A percentile compares a stretch with the other conserved stretches of the same genome.
These are phyloP conservation scores for Ascochyta rabiei DNA, from an alignment of 2,329 filamentous ascomycete genomes.

Conservation along the genomic window DNA sequence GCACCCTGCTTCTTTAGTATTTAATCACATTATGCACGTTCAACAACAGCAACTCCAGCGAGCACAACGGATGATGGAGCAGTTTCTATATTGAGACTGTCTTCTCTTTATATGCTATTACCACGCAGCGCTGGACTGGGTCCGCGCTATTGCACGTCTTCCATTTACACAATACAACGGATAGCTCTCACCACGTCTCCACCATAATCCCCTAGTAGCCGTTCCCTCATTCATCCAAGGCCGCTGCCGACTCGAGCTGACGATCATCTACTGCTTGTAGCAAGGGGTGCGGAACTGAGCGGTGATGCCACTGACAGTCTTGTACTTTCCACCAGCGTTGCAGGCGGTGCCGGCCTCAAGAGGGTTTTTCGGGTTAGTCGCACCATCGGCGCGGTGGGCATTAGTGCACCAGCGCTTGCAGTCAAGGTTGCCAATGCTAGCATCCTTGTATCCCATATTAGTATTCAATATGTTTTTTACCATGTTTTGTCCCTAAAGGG, in stretches of 20 bases:
- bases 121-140: too few species aligned
- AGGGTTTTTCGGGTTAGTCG: conserved; percentile 8
- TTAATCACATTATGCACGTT: conserved; percentile 5
- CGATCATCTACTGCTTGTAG: conserved; percentile 15
- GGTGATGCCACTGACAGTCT: conserved; percentile 10
- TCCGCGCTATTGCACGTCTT: conserved; percentile 5
- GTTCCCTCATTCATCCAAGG: conserved; percentile 3
- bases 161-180: conserved; percentile 3
- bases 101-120: conserved; percentile 3
- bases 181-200: conserved; percentile 7
- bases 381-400: conserved; percentile 8
- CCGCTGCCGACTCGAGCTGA: conserved; percentile 2
- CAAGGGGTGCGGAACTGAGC: conserved; percentile 15
- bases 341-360: conserved; percentile 10
- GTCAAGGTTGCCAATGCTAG: conserved; percentile 4
- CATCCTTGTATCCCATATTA: conserved; percentile 9
- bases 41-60: conserved; percentile 9
- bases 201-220: conserved; percentile 2
- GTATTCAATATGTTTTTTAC: conserved; percentile 5
- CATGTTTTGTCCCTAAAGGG: not conserved
- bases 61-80: conserved; percentile 1
- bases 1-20: conserved; percentile 4
- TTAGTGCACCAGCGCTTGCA: conserved; percentile 13
- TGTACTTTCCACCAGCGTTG: conserved; percentile 17
- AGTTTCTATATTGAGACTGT: conserved; percentile 2